Conservation (phyloP, 441 rosid species). For the Theobroma grandiflorum region DNA sequence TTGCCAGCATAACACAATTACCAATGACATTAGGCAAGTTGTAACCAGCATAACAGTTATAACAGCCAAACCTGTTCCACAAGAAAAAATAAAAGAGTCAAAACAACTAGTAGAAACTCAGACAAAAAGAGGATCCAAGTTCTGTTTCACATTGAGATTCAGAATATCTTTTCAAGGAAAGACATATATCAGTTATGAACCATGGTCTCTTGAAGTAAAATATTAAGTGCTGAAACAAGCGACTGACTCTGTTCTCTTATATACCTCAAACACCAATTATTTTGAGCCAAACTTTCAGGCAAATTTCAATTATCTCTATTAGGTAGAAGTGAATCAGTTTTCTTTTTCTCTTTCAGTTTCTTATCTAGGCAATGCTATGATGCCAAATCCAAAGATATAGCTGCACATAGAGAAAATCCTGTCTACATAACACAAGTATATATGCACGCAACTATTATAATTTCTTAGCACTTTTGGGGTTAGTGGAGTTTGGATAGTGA, state of each 20-base stretch:
- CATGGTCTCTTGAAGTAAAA: background rate
- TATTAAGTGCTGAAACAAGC: background rate
- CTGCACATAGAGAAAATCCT: background rate
- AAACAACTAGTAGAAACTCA: background rate
- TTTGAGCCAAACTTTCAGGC: background rate
- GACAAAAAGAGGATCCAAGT: background rate
- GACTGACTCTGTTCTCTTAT: background rate
- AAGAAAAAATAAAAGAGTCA: slow-evolving; percentile 6
- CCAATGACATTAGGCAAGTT: slow-evolving; percentile 92
- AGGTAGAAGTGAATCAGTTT: background rate
- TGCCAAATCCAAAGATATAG: background rate
- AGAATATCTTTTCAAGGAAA: background rate
- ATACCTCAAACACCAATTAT: background rate
- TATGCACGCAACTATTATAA: background rate
- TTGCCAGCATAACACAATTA: slow-evolving; percentile 93
- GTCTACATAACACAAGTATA: background rate
- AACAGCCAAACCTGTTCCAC: slow-evolving; percentile 84
- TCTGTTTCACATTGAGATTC: background rate
- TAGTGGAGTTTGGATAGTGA: background rate
- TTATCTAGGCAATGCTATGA: background rate
- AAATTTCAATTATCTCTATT: background rate
- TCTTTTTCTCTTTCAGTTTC: background rate
- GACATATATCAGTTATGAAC: background rate
- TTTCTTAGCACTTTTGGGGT: background rate
- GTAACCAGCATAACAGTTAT: slow-evolving; percentile 98